These are phyloP conservation scores for Haematococcus lacustris DNA, from an alignment of 139 green algal genomes.

Conservation along the genomic window DNA sequence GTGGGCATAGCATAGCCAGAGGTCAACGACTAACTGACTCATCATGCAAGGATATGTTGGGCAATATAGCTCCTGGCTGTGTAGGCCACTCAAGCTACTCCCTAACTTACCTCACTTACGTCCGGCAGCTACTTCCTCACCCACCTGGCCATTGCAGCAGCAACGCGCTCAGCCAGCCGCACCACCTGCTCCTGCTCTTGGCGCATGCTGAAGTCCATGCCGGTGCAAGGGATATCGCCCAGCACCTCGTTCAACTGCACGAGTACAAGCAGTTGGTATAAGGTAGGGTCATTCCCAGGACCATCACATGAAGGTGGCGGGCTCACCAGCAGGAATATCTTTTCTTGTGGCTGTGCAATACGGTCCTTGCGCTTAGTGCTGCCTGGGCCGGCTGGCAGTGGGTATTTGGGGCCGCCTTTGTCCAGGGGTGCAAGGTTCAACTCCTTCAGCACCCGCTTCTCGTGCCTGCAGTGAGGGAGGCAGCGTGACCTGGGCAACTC, in stretches of 20 bases:
- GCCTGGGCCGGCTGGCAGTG: slow-evolving; percentile 32
- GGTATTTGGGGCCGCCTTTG: slow-evolving; percentile 34
- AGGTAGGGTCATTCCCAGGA: background rate
- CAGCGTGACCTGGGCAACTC: no score
- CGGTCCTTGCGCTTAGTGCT: slow-evolving; percentile 66
- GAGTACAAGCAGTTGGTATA: background rate
- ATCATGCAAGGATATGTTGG: background rate
- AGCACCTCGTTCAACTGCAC: slow-evolving; percentile 68
- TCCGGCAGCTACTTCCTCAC: background rate
- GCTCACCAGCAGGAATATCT: slow-evolving; percentile 75
- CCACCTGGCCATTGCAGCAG: slow-evolving; percentile 49
- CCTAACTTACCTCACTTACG: background rate
- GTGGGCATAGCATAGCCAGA: background rate
- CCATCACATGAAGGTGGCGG: no score
- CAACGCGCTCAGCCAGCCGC: slow-evolving; percentile 39
- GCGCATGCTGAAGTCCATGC: slow-evolving; percentile 56
- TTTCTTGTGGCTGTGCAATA: slow-evolving; percentile 48
- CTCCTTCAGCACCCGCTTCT: slow-evolving; percentile 64
- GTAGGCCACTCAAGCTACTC: background rate
- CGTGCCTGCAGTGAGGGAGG: slow-evolving; percentile 29
- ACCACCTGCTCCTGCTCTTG: slow-evolving; percentile 58
- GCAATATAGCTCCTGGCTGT: background rate
- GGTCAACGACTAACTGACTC: background rate
- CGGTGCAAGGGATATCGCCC: slow-evolving; percentile 36
- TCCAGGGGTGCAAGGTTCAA: slow-evolving; percentile 45